Percentiles rank a stretch among this genome's conserved stretches.
phyloP scores from a whole-genome alignment of 1,139 yeast genomes.

The Yamadazyma taylorii region DNA sequence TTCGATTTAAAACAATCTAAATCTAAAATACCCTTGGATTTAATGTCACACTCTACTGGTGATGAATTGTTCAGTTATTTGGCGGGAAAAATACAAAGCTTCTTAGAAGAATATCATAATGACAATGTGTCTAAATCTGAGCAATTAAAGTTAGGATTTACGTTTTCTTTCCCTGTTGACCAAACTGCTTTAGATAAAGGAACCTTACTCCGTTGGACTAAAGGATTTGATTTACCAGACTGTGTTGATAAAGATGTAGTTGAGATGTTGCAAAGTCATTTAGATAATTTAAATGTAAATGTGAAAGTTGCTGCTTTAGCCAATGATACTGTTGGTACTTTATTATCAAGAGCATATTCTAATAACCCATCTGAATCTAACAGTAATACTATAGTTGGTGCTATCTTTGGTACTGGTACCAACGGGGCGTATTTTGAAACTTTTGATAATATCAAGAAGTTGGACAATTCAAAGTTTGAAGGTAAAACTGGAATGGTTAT shows the following conservation, averaged over 20 bases:
- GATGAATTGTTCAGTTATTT: constrained; percentile 67
- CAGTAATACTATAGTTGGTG: constrained; percentile 76
- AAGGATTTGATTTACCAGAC: constrained; percentile 85
- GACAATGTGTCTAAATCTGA: constrained; percentile 17
- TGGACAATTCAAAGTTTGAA: constrained; percentile 40
- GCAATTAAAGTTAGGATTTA: constrained; percentile 76
- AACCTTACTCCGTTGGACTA: constrained; percentile 88
- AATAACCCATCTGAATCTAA: constrained; percentile 55
- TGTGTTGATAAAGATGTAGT: constrained; percentile 84
- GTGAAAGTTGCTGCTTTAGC: constrained; percentile 86
- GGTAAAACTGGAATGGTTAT: constrained; percentile 76
- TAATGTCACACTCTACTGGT: constrained; percentile 57
- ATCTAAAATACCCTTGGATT: constrained; percentile 67
- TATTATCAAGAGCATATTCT: constrained; percentile 84
- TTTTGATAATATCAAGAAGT: constrained; percentile 67
- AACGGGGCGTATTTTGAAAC: constrained; percentile 90
- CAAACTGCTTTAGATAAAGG: constrained; percentile 82
- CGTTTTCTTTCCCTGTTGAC: constrained; percentile 88
- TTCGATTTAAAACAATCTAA: constrained; percentile 72
- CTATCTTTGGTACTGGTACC: constrained; percentile 95
- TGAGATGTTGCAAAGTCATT: constrained; percentile 62
- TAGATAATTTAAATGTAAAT: constrained; percentile 58
- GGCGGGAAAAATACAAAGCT: constrained; percentile 65
- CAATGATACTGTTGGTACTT: constrained; percentile 93
- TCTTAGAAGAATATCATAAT: constrained; percentile 61